These are phyloP conservation scores for Blastosporella zonata DNA, from an alignment of 1,284 basidiomycete genomes.

Conservation along the genomic window DNA sequence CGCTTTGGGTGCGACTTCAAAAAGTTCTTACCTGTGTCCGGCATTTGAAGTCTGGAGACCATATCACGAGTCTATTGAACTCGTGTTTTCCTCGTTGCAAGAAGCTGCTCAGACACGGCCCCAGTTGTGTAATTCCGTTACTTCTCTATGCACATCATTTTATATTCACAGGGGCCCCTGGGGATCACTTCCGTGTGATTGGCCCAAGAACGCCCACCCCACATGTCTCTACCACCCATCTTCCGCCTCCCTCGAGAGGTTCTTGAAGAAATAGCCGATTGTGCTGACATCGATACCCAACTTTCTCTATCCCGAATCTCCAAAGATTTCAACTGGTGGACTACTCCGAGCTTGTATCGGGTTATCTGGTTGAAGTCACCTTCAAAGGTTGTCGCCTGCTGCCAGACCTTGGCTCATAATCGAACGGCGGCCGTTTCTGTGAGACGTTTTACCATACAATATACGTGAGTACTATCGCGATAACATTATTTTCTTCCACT, in stretches of 20 bases:
- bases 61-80: slow-evolving; percentile 7
- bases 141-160: not conserved
- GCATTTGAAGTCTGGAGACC: slow-evolving; percentile 8
- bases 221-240: slow-evolving; percentile 11
- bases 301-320: slow-evolving; percentile 31
- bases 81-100: slow-evolving; percentile 18
- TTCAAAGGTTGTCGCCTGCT: slow-evolving; percentile 27
- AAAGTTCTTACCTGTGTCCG: slow-evolving; percentile 8
- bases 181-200: not conserved
- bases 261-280: slow-evolving; percentile 29
- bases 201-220: slow-evolving; percentile 7
- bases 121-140: not conserved
- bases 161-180: not conserved
- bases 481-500: not conserved
- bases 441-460: slow-evolving; percentile 28
- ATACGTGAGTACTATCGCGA: slow-evolving; percentile 25
- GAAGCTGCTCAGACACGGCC: slow-evolving; percentile 11
- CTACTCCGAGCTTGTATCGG: slow-evolving; percentile 29
- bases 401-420: slow-evolving; percentile 28
- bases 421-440: slow-evolving; percentile 23
- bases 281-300: slow-evolving; percentile 24
- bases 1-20: too few relatives aligned
- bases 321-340: slow-evolving; percentile 28
- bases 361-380: slow-evolving; percentile 28
- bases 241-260: slow-evolving; percentile 31